phyloP scores from a whole-genome alignment of 2,329 filamentous ascomycete genomes.

The Stachybotrys elegans region DNA sequence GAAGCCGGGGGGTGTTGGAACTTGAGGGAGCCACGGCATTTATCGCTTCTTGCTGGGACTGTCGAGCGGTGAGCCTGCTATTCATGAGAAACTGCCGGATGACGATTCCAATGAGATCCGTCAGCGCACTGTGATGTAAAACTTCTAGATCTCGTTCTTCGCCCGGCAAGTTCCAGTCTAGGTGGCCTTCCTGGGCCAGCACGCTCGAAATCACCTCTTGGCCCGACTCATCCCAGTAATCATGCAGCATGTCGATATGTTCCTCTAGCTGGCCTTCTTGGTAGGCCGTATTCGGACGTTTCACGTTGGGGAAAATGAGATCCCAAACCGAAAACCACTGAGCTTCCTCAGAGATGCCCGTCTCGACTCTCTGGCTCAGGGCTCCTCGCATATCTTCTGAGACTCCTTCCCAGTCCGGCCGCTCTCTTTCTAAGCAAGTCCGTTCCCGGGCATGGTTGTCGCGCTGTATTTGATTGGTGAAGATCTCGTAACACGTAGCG shows the following conservation, averaged over 20 bases:
- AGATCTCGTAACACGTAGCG: background rate
- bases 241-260: background rate
- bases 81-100: background rate
- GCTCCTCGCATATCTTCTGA: background rate
- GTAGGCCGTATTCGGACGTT: background rate
- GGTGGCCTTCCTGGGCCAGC: background rate
- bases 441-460: background rate
- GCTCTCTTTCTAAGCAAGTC: background rate
- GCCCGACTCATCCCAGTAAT: background rate
- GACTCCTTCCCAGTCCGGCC: background rate
- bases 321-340: background rate
- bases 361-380: background rate
- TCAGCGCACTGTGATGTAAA: background rate
- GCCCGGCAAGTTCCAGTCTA: background rate
- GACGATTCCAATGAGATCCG: background rate
- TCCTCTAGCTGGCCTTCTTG: background rate
- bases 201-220: background rate
- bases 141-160: background rate
- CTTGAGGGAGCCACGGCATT: too few relatives aligned
- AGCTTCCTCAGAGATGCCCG: background rate
- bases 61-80: too few relatives aligned
- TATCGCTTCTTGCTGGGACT: too few relatives aligned
- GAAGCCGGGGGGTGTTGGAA: too few relatives aligned
- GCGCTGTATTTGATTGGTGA: background rate
- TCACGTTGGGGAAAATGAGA: background rate